These are phyloP conservation scores for Apiospora pterosperma DNA, from an alignment of 2,329 filamentous ascomycete genomes.

Conservation along the genomic window DNA sequence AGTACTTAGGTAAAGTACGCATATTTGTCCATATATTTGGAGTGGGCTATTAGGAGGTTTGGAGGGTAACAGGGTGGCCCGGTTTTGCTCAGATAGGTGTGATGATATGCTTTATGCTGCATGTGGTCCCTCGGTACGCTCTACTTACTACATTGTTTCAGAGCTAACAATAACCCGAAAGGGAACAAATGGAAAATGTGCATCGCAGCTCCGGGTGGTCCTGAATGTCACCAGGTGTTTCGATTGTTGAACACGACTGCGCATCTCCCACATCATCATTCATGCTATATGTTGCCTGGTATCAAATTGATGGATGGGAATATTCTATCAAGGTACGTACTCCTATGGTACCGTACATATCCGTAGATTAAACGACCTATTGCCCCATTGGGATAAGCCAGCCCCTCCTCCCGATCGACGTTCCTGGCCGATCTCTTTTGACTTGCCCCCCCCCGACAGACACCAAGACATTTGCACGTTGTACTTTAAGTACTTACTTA, in stretches of 20 bases:
- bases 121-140: background rate
- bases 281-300: background rate
- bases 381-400: background rate
- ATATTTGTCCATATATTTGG: no score
- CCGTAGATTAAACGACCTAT: background rate
- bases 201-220: background rate
- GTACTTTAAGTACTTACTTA: no score
- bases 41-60: background rate
- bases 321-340: background rate
- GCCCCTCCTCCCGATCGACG: background rate
- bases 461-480: background rate
- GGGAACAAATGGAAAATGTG: background rate
- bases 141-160: slow-evolving; percentile 1
- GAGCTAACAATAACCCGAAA: slow-evolving; percentile 1
- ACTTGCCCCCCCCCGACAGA: background rate
- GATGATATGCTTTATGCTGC: slow-evolving; percentile 1
- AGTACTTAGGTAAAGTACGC: no score
- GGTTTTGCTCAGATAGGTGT: background rate
- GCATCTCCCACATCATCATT: background rate
- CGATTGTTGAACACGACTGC: background rate
- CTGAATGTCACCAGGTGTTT: background rate
- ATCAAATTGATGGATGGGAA: background rate
- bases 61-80: background rate
- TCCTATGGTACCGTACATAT: no score
- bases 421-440: background rate